Conservation (phyloP, 2,329 filamentous ascomycete species). For the Neofusicoccum ribis region DNA sequence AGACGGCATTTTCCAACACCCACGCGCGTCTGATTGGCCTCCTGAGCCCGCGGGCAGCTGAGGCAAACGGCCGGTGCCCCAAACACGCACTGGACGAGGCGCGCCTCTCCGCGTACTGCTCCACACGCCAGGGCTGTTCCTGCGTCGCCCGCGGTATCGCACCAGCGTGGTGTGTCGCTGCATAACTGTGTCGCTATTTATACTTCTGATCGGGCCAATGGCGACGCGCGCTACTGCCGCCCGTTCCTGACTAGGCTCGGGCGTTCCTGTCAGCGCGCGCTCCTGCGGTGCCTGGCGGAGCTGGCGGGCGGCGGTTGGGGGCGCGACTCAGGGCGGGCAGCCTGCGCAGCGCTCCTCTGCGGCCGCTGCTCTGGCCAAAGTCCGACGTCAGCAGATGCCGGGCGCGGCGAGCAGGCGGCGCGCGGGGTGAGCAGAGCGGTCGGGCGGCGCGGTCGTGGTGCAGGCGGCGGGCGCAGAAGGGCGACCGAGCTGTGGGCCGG, state of each 20-base stretch:
- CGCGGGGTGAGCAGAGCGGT: conserved; percentile 4
- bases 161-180: conserved; percentile 10
- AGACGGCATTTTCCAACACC: conserved; percentile 12
- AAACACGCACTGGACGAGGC: conserved; percentile 14
- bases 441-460: not conserved
- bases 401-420: not conserved
- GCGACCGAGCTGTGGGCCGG: not conserved
- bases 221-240: not conserved
- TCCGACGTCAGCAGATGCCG: conserved; percentile 12
- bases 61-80: conserved; percentile 13
- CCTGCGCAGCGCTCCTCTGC: no score
- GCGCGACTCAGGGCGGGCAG: conserved; percentile 2
- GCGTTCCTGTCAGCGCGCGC: conserved; percentile 14
- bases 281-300: conserved; percentile 5
- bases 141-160: conserved; percentile 8
- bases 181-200: conserved; percentile 16
- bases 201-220: conserved; percentile 8
- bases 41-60: conserved; percentile 2
- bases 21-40: conserved; percentile 9
- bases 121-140: conserved; percentile 16
- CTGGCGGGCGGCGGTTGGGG: not conserved
- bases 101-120: conserved; percentile 11
- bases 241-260: conserved; percentile 16
- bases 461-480: not conserved
- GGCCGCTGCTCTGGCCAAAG: not conserved